Base-by-base conservation (phyloP, 305 asterid species). In the Striga hermonthica region DNA sequence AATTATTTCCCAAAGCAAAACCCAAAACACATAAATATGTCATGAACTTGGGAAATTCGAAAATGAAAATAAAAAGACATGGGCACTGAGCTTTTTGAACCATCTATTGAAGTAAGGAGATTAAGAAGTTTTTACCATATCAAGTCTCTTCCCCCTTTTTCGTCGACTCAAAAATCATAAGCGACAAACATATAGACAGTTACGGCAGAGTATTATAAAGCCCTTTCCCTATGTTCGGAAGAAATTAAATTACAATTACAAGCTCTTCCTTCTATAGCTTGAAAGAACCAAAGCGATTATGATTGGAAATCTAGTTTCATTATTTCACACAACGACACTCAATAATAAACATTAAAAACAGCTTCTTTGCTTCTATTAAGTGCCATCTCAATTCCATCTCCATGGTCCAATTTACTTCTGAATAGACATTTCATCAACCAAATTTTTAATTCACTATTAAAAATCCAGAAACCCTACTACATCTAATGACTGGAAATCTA, bases 311-410 rank as follows among this genome's bases (percentile, higher is more conserved):
- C 6, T 8, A 69, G 16, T 57, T 71, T n/a, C 34, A 59, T 60
- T 48, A 64, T 65, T 56, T 53, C 66, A 52, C 55, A 31, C n/a
- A n/a, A n/a, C n/a, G n/a, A n/a, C n/a, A n/a, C 72, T 37, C 53
- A 66, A 13, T 14, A 41, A 31, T 13, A 62, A 12, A 22, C 31
- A 57, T 37, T 36, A 41, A 36, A 35, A 65, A 41, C 50, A 48
- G n/a, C 36, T 43, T 37, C 62, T 56, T 14, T 35, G 47, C 15
- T 45, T 22, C 10, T 7, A 14, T 9, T 34, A 69, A 22, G 41
- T 35, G 15, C 34, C 9, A 47, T 50, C 52, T 48, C 57, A 53
- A 47, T 6, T 50, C 60, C 56, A 60, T 39, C 57, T 54, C 66
- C 61, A 61, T 10, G 53, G 16, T 59, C 48, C 39, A 59, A 63